Base-by-base conservation (phyloP, 768 basidiomycete genomes). In the Antrodiella citrinella region DNA sequence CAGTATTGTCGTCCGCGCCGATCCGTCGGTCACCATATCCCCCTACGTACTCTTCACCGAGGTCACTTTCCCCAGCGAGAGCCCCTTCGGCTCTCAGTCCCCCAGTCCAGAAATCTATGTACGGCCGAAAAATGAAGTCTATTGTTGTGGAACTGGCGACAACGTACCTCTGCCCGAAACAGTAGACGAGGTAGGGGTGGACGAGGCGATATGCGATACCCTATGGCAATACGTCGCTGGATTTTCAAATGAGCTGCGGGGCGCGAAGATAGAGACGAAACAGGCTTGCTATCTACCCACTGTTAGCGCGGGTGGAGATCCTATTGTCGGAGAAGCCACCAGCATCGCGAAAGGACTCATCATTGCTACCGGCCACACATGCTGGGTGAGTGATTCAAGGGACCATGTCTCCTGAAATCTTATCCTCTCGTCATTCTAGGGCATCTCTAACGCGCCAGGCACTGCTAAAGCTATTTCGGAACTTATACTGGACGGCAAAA, bases 1-100 rank as follows among this genome's bases (percentile, higher is more conserved):
- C 63, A 86, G 84, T 58, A 75, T 90, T 59, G 79, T 78, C 5
- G 77, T 87, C 54, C 76, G 67, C 12, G 76, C 82, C 0, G 60
- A 64, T 18, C 59, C 72, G 2, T 61, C 60, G 7, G 65, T 68
- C 24, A 61, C 63, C 20, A 74, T 91, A 61, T 71, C 84, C 4
- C 84, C 89, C 2, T 87, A 91, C 60, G 85, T 86, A 30, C 72
- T 92, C 48, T 95, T 93, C 66, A 90, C 91, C 24, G 83, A 84
- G 61, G 86, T 95, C 56, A 54, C 61, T 23, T 65, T 77, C 49
- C 62, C 62, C 4, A 59, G 49, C 21, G 58, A 51, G 22, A 7
- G 7, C 30, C 30, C 30, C 15, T 15, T 35, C 30, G 30, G 30
- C 30, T 7, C 7, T 15, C 7, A 35, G 7, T 59, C 58, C 18